Evolutionary conservation across 495 filamentous ascomycete species (phyloP), one percentile per base, ranked within the genome.

Genomic region (Lentithecium fluviatile): DNA sequence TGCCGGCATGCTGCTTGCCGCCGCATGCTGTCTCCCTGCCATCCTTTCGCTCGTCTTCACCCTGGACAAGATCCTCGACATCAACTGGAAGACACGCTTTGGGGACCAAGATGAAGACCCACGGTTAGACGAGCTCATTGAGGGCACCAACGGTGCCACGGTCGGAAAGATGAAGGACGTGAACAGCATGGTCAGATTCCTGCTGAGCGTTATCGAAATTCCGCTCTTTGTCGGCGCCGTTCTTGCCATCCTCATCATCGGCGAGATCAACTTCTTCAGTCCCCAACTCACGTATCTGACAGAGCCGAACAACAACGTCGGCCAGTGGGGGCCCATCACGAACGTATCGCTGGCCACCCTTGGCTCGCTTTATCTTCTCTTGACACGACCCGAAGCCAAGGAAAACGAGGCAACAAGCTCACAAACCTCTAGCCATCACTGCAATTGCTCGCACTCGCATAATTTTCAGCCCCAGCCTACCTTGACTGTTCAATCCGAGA

Each of bases 191-290:
- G 73, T 84, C 13, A 69, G 76, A 34, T 47, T 62, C 13, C 77
- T 80, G 57, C 58, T 83, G 36, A 73, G 73, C 40, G 74, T 76
- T 24, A 67, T 83, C 15, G 80, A 82, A 53, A 69, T 82, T 38
- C 82, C 82, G 0, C 52, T 86, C 0, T 83, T 83, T 26, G 73
- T 69, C 32, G 80, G 72, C 46, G 80, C 78, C 15, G 78, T 85
- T 4, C 48, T 84, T 7, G 79, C 77, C 2, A 79, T 86, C 48
- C 68, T 86, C 50, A 66, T 81, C 20, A 69, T 78, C 7, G 83
- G 83, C 11, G 83, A 85, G 60, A 71, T 70, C 58, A 86, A 86
- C 58, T 83, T 86, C 61, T 83, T 71, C 60, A 85, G 80, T 0
- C 75, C 1, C 13, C 58, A 75, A 52, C 75, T 85, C 20, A 49